Evolutionary conservation across 73 alveolate species (phyloP), one percentile per base, ranked within the genome.

Genomic region (Paramecium tetraurelia): DNA sequence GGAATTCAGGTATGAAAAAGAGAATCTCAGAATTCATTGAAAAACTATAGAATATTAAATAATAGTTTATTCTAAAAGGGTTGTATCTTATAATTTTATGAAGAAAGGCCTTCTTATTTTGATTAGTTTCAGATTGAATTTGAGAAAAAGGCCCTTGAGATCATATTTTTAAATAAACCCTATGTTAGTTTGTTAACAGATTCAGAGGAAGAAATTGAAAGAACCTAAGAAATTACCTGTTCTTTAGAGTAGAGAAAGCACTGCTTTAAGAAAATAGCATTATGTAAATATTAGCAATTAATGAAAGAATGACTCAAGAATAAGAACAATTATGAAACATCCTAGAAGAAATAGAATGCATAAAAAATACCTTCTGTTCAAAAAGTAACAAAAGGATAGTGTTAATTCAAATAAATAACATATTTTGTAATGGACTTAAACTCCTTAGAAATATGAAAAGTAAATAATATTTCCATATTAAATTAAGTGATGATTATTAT

Each of bases 1-100:
- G 98, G 98, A 95, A 95, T 95, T 93, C 96, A 24, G 84, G 95
- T 44, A 95, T 93, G 96, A 93, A 95, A 86, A 93, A 93, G 68
- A 93, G 95, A 83, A 92, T 95, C 7, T 86, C 94, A 10, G 94
- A 89, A 46, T 83, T 89, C 71, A 46, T 41, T 31, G 86, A 89
- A 33, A 77, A 68, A 31, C 75, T 89, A n/a, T 43, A 72, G 33
- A 44, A 80, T 20, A 24, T 80, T 22, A 80, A 46, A 80, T 40
- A 41, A 35, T 43, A 80, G 57, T 80, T 20, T 80, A 27, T 40
- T 21, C 57, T 40, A 2, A 41, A 80, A 80, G 90, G 90, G 90
- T 80, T 80, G 46, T 43, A 40, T 43, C 70, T 72, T 80, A 80
- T 80, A 38, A 18, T 31, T 43, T 43, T 44, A 80, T 80, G 90